Base-by-base conservation (phyloP, 306 rosid species). In the Sechiopsis laciniata region DNA sequence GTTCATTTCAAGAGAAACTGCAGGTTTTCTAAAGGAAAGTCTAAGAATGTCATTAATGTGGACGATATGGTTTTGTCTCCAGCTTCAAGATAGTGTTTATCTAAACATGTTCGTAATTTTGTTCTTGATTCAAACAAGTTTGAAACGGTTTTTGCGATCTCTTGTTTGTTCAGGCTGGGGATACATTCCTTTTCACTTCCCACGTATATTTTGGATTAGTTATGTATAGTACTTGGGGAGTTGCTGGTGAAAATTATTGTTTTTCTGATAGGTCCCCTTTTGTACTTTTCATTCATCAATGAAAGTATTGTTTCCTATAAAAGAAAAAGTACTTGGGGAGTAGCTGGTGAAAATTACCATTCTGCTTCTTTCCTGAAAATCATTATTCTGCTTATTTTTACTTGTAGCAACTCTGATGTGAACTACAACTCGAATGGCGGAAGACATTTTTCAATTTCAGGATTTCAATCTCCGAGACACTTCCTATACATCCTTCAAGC, bases 1-100 rank as follows among this genome's bases (percentile, higher is more conserved):
- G 22, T 64, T 40, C 71, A 64, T 16, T 55, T 67, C 73, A 46
- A 67, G 73, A 19, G 56, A 46, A 67, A 67, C 56, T 10, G 73
- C 56, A 67, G 7, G 56, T 67, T 67, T 45, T 8, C 19, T 19
- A 7, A 46, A 46, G 56, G 55, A 3, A 46, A 67, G 73, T 21
- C 35, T 13, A 45, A 67, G 55, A 67, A 67, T 67, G 73, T 45
- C 55, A 20, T 12, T 7, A 14, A 2, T 17, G 17, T 65, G 54
- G 71, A 42, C 29, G 24, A 65, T 42, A 40, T 40, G 71, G 71
- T 17, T n/a, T 65, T 65, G 54, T 65, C 42, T 52, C 29, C 54
- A 65, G 54, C 32, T 65, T 65, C 53, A 40, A 65, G 71, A 17
- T 65, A 65, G 54, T 10, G n/a, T 19, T 35, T 32, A 42, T 37